Percentiles rank a stretch among this genome's conserved stretches.
Conservation (phyloP, 1,284 basidiomycete species). For the Sporisorium exsertum region DNA sequence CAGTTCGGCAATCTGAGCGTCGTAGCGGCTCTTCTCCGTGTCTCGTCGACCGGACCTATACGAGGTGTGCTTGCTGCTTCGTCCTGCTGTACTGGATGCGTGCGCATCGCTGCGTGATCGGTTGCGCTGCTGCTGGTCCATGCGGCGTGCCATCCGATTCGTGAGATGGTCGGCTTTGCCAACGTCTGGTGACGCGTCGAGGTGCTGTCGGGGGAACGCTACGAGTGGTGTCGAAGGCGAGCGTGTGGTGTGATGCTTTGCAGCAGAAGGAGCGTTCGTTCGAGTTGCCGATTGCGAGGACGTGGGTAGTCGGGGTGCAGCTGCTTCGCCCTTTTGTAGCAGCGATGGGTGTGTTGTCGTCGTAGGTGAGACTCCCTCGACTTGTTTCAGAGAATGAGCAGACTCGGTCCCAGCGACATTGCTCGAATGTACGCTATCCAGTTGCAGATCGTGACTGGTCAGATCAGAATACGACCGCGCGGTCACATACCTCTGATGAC, state of each 20-base stretch:
- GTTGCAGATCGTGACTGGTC: neutral
- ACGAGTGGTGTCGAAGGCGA: neutral
- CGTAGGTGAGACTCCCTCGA: no score
- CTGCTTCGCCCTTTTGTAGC: no score
- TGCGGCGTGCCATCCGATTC: neutral
- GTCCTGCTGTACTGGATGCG: conserved; percentile 1
- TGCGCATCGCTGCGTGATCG: conserved; percentile 23
- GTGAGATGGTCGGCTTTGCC: neutral
- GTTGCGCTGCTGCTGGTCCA: conserved; percentile 5
- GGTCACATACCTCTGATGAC: conserved; percentile 21
- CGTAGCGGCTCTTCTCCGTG: conserved; percentile 14
- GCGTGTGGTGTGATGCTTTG: neutral
- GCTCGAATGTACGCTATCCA: neutral
- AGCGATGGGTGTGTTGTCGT: no score
- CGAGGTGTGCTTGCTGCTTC: conserved; percentile 6
- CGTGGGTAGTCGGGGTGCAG: neutral
- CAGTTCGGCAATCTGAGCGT: conserved; percentile 27
- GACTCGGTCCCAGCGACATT: no score
- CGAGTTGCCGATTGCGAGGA: neutral
- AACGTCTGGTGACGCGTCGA: neutral
- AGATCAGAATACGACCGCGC: conserved; percentile 9
- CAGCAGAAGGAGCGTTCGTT: neutral
- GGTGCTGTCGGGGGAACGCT: neutral
- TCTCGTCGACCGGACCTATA: conserved; percentile 2
- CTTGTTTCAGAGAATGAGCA: no score